Evolutionary conservation across 225 moss, liverwort and hornwort species (phyloP).

Genomic region (Physcomitrellopsis africana): DNA sequence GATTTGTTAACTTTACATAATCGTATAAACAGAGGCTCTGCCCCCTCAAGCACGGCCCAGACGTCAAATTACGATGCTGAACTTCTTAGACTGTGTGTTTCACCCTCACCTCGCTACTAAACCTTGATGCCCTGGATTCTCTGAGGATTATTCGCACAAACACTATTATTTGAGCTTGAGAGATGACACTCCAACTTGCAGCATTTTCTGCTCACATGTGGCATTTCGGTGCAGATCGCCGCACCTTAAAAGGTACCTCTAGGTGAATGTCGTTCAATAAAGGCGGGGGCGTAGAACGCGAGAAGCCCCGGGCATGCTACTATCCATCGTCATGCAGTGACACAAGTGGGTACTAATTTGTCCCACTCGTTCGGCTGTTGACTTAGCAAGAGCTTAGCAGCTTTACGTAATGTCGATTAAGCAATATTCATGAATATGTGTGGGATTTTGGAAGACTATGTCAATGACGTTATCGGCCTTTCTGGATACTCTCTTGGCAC

Average conservation of each 20-base stretch:
- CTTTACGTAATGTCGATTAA: conserved; percentile 33
- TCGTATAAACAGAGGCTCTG: too few species aligned
- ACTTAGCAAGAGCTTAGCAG: conserved; percentile 28
- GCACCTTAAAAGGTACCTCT: not conserved
- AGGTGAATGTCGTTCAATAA: not conserved
- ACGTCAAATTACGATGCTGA: too few species aligned
- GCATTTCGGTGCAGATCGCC: too few species aligned
- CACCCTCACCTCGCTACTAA: too few species aligned
- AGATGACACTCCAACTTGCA: not conserved
- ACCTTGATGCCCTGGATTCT: too few species aligned
- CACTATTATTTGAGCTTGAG: too few species aligned
- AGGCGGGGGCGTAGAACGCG: not conserved
- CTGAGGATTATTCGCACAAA: too few species aligned
- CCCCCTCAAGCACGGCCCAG: too few species aligned
- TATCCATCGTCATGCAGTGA: conserved; percentile 27
- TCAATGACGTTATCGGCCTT: conserved; percentile 22
- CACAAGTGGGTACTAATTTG: conserved; percentile 24
- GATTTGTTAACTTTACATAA: too few species aligned
- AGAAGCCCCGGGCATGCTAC: not conserved
- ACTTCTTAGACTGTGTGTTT: too few species aligned
- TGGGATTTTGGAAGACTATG: conserved; percentile 8
- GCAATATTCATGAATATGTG: conserved; percentile 21
- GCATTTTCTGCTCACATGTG: not conserved
- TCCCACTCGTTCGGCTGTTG: conserved; percentile 20
- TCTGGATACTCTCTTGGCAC: conserved; percentile 16